Percentiles rank a stretch among this genome's conserved stretches.
phyloP scores from a whole-genome alignment of 176 grass and related monocot genomes.

The Tillandsia leiboldiana region DNA sequence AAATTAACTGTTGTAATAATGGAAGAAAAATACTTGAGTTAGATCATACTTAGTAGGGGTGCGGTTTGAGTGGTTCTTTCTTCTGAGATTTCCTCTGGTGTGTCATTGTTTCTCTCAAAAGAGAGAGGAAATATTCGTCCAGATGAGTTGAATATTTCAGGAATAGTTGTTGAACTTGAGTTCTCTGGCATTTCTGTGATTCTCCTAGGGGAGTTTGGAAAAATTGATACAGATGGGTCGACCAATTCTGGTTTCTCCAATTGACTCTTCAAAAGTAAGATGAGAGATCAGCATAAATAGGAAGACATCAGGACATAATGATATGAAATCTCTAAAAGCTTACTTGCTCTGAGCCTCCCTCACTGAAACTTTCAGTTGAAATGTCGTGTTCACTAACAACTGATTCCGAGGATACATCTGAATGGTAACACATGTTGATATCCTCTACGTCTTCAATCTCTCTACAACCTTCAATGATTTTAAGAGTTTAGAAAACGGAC shows the following conservation, averaged over 20 bases:
- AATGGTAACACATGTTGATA: conserved; percentile 17
- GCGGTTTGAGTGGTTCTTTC: conserved; percentile 29
- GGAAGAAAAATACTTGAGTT: conserved; percentile 16
- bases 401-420: conserved; percentile 6
- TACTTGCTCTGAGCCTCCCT: conserved; percentile 20
- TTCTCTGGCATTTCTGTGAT: conserved; percentile 8
- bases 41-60: conserved; percentile 40
- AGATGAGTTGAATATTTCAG: conserved; percentile 19
- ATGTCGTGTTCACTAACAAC: not conserved
- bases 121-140: no score
- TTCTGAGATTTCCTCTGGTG: conserved; percentile 1
- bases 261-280: conserved; percentile 20
- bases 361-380: conserved; percentile 13
- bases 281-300: conserved; percentile 1
- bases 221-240: conserved; percentile 35
- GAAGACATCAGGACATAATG: not conserved
- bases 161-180: conserved; percentile 35
- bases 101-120: no score
- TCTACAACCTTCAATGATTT: conserved; percentile 25
- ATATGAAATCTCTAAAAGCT: conserved; percentile 10
- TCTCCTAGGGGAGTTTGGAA: conserved; percentile 25
- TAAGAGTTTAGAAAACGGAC: conserved; percentile 7
- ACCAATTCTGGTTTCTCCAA: conserved; percentile 17
- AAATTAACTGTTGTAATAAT: conserved; percentile 19
- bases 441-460: conserved; percentile 10